Evolutionary conservation across 78 protist genomes (phyloP), one percentile per base, ranked within the genome.

Genomic region (Speleostelium caveatum): DNA sequence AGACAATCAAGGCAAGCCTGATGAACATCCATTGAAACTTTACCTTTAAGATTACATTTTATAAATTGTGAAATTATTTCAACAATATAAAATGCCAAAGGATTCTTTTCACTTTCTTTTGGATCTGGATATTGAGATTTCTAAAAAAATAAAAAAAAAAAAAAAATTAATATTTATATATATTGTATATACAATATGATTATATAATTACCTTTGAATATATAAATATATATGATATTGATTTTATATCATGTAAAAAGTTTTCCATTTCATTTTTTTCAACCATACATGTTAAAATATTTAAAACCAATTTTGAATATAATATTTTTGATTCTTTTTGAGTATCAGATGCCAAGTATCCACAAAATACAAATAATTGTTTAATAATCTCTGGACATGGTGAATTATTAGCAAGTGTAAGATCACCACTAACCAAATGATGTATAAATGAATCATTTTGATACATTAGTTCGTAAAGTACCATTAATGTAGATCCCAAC

Each of bases 11-110:
- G 35, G 30, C 56, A n/a, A 26, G 36, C 42, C 35, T 83, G 90
- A 59, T 83, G 78, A 42, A 69, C 42, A 17, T 83, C 90, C 55
- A 42, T 56, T n/a, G 76, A 60, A 2, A 67, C 19, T 59, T 83
- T 83, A 24, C 79, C 90, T 59, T 83, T 83, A 14, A 83, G 72
- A 83, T 83, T 83, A 60, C 90, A 83, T 59, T 83, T 83, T 21
- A 83, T 83, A 59, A 83, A 68, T 59, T 83, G 90, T 26, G 74
- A 68, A 39, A 83, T 3, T 12, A 83, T 58, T 28, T 83, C 78
- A 22, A 83, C 49, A 17, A 73, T 26, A 71, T 61, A 42, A 58
- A 26, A 41, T 39, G 90, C 55, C 16, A 83, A 8, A 39, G 90
- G 78, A 59, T 69, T 45, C 38, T 83, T 83, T 41, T 83, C 90